Percentiles rank a stretch among this genome's conserved stretches.
Evolutionary conservation across 225 moss, liverwort and hornwort genomes (phyloP).

Genomic region (Antitrichia curtipendula): DNA sequence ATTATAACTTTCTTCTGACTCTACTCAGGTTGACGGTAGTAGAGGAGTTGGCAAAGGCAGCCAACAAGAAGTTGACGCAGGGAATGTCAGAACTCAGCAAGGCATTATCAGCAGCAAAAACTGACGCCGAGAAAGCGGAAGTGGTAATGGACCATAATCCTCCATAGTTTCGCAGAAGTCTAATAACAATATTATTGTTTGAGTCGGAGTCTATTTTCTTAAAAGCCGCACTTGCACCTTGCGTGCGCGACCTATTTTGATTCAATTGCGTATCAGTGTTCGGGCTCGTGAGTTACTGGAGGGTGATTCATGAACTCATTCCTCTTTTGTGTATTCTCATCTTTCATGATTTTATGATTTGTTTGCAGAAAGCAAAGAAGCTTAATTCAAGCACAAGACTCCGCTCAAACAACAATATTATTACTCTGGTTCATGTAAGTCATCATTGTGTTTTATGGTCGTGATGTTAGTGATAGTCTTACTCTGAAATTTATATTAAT

Average conservation of each 20-base stretch:
- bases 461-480: not conserved
- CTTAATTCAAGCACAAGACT: slow-evolving; percentile 71
- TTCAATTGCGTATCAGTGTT: not conserved
- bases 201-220: not conserved
- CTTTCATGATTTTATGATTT: not conserved
- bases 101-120: slow-evolving; percentile 80
- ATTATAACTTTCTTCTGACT: not conserved
- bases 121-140: slow-evolving; percentile 73
- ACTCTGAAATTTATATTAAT: not conserved
- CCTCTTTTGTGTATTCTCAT: not conserved
- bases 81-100: slow-evolving; percentile 94
- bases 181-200: not conserved
- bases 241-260: not conserved
- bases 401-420: slow-evolving; percentile 86
- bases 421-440: slow-evolving; percentile 62
- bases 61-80: slow-evolving; percentile 87
- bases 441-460: not conserved
- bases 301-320: not conserved
- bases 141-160: slow-evolving; percentile 39
- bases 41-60: slow-evolving; percentile 78
- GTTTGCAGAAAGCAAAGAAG: slow-evolving; percentile 79
- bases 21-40: slow-evolving; percentile 64
- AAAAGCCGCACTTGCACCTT: not conserved
- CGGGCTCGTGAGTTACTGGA: not conserved
- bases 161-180: not conserved